phyloP scores from a whole-genome alignment of 768 basidiomycete species.

The Cubamyces lactineus region DNA sequence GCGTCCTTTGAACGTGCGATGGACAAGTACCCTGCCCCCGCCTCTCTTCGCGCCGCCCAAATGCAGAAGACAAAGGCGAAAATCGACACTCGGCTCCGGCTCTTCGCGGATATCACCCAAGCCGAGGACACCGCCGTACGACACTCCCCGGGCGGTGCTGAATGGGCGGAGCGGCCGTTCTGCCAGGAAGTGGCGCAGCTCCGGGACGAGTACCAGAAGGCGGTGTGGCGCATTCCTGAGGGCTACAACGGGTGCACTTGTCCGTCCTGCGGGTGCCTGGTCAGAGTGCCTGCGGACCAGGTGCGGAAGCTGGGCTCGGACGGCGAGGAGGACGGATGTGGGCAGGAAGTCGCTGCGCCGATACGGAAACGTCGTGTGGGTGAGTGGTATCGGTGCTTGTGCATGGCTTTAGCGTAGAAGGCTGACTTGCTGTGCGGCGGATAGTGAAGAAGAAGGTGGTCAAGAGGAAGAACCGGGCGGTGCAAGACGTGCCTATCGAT shows the following conservation, averaged over 20 bases:
- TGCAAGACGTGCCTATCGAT: constrained; percentile 4
- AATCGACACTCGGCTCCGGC: neutral
- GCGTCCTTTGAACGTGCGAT: constrained; percentile 51
- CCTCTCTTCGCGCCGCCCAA: neutral
- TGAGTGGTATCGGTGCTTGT: neutral
- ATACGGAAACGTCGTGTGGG: constrained; percentile 4
- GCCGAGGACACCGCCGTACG: too few relatives aligned
- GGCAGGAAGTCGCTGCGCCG: neutral
- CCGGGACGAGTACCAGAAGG: constrained; percentile 16
- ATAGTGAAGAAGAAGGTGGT: constrained; percentile 12
- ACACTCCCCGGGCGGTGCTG: neutral
- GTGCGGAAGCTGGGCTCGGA: constrained; percentile 3
- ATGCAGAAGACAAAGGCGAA: neutral
- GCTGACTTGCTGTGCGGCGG: neutral
- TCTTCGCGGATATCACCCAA: neutral
- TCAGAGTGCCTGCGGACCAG: constrained; percentile 3
- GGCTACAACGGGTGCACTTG: constrained; percentile 10
- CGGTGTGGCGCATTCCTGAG: constrained; percentile 10
- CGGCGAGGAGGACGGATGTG: neutral
- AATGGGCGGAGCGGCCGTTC: constrained; percentile 3
- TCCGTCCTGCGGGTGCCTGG: constrained; percentile 13
- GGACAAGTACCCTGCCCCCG: constrained; percentile 24
- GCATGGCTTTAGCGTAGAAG: neutral
- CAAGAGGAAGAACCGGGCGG: constrained; percentile 5
- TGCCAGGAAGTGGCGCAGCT: constrained; percentile 20